Conservation (phyloP, 106 monocot genomes). For the Allium sativum region DNA sequence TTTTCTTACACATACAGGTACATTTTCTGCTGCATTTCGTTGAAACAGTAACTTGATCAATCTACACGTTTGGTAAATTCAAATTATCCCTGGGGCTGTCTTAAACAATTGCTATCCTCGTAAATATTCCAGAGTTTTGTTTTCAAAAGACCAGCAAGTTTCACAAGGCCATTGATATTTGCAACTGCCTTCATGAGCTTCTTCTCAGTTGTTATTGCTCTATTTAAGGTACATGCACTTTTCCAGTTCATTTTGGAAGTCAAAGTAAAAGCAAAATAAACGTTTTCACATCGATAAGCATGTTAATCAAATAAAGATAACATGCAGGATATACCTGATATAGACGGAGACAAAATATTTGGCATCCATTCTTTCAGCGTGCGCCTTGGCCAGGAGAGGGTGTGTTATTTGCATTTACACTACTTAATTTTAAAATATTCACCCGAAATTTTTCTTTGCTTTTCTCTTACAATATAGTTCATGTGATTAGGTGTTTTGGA, state of each 20-base stretch:
- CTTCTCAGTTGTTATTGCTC: constrained; percentile 97
- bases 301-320: too few relatives aligned
- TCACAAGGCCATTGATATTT: constrained; percentile 87
- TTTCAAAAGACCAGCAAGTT: constrained; percentile 54
- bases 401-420: constrained; percentile 8
- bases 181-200: constrained; percentile 98
- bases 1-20: constrained; percentile 97
- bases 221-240: constrained; percentile 73
- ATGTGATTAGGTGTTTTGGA: constrained; percentile 78
- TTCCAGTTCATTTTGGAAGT: constrained; percentile 7
- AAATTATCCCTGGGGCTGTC: not conserved
- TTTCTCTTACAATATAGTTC: not conserved
- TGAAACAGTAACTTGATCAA: not conserved
- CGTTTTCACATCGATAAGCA: too few relatives aligned
- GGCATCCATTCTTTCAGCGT: constrained; percentile 90
- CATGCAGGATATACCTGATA: constrained; percentile 96
- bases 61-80: not conserved
- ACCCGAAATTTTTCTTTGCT: not conserved
- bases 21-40: not conserved
- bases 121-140: constrained; percentile 70
- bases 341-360: constrained; percentile 87
- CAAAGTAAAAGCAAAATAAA: too few relatives aligned
- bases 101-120: not conserved
- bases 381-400: constrained; percentile 75
- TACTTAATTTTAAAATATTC: too few relatives aligned